Evolutionary conservation across 1,284 basidiomycete genomes (phyloP), one percentile per base, ranked within the genome.

Genomic region (Ustilago nuda): DNA sequence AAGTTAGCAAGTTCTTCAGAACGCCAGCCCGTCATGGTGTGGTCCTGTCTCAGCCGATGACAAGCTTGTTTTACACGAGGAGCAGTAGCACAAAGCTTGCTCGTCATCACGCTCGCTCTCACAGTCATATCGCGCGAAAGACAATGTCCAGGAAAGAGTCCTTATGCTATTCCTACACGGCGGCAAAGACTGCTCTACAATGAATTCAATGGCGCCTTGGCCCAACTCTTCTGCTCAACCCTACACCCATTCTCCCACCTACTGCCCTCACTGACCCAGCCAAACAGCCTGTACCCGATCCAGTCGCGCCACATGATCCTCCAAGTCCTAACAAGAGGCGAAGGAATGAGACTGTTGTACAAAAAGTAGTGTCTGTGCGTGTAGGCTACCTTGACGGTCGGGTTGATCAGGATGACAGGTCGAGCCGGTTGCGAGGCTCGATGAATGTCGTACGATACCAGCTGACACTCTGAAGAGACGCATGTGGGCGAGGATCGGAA

Each of bases 381-480:
- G 74, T 82, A 82, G 15, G 80, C 76, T 33, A 81, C 72, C 37
- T 57, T 63, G 53, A 81, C 77, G 4, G 35, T 55, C 9, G 89
- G 88, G 75, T 89, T 89, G 78, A 89, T 87, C 74, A 85, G 87
- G 61, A 89, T 88, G 35, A 85, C 85, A 0, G 87, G 86, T 11
- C 81, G 83, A 12, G 79, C 58, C 51, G 88, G 72, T 19, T 83
- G 82, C 64, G 89, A 88, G 36, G 88, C 66, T 4, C 89, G 87
- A 66, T 90, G 88, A 33, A 90, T 82, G 80, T 91, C 90, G 82
- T 90, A 89, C 6, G 88, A 88, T 17, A 89, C 85, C 56, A 89
- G 79, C 84, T 90, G 89, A 43, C 88, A 89, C 84, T 91, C 90
- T 27, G 87, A 88, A 45, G 88, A 88, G 76, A 87, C 88, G 81